These are phyloP conservation scores for Coprinopsis marcescibilis DNA, from an alignment of 768 basidiomycete species.

Conservation along the genomic window DNA sequence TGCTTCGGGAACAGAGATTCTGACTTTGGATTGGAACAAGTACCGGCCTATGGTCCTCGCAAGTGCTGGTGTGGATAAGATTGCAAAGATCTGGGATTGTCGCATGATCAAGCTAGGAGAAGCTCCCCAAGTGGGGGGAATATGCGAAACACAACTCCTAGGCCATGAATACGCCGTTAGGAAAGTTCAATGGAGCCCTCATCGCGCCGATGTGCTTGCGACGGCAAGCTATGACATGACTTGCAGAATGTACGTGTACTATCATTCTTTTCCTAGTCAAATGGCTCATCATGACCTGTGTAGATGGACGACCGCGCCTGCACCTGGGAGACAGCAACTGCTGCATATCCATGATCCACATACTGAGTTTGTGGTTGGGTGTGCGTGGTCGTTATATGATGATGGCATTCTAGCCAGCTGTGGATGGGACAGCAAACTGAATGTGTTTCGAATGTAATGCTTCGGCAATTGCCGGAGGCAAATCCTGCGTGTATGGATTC, in stretches of 20 bases:
- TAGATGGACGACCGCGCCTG: conserved; percentile 72
- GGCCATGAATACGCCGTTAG: conserved; percentile 91
- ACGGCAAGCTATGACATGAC: conserved; percentile 91
- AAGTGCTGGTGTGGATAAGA: conserved; percentile 74
- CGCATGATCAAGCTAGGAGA: conserved; percentile 68
- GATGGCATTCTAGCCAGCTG: conserved; percentile 84
- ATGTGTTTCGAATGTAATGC: conserved; percentile 58
- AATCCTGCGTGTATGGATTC: conserved; percentile 6
- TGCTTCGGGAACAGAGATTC: conserved; percentile 71
- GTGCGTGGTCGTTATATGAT: conserved; percentile 89
- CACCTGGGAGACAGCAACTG: conserved; percentile 43
- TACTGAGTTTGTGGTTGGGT: conserved; percentile 92
- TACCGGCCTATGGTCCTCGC: conserved; percentile 76
- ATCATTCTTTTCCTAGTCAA: conserved; percentile 6
- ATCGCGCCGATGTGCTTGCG: conserved; percentile 63
- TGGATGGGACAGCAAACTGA: conserved; percentile 85
- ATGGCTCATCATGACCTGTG: conserved; percentile 1
- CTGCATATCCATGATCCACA: conserved; percentile 79
- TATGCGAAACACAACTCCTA: conserved; percentile 61
- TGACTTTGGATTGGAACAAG: conserved; percentile 90
- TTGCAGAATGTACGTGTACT: conserved; percentile 67
- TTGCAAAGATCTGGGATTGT: conserved; percentile 78
- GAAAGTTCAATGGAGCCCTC: conserved; percentile 86
- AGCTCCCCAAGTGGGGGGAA: conserved; percentile 56
- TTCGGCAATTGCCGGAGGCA: conserved; percentile 13